These are phyloP conservation scores for Podospora appendiculata DNA, from an alignment of 495 filamentous ascomycete genomes.

Conservation along the genomic window DNA sequence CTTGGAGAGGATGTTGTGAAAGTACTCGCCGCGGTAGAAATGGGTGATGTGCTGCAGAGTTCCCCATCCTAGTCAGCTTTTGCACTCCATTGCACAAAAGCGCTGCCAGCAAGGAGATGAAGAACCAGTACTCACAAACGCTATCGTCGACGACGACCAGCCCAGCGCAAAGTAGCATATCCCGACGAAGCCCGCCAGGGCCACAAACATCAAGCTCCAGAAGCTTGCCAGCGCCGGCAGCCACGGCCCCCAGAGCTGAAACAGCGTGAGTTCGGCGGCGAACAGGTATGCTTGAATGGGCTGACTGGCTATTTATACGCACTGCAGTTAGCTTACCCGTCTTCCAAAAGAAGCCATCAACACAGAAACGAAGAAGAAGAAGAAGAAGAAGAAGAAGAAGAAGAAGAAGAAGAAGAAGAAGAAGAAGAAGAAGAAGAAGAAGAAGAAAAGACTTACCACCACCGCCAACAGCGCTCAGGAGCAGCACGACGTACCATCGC, in stretches of 20 bases:
- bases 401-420: not conserved
- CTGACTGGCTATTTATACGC: conserved; percentile 23
- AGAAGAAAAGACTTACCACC: conserved; percentile 33
- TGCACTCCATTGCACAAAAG: no score
- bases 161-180: conserved; percentile 47
- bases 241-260: conserved; percentile 33
- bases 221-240: conserved; percentile 41
- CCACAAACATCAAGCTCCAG: conserved; percentile 61
- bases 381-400: not conserved
- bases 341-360: not conserved
- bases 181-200: conserved; percentile 43
- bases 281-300: conserved; percentile 46
- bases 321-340: no score
- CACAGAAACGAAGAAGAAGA: not conserved
- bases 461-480: conserved; percentile 40
- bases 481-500: conserved; percentile 38
- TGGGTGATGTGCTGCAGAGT: conserved; percentile 38
- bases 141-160: conserved; percentile 42
- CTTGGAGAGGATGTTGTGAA: conserved; percentile 48
- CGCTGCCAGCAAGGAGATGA: no score
- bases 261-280: conserved; percentile 39
- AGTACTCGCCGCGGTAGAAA: conserved; percentile 52
- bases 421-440: not conserved
- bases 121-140: conserved; percentile 31
- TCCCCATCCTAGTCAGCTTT: not conserved